Conservation (phyloP, 2,329 filamentous ascomycete species). For the Penicillium oxalicum region DNA sequence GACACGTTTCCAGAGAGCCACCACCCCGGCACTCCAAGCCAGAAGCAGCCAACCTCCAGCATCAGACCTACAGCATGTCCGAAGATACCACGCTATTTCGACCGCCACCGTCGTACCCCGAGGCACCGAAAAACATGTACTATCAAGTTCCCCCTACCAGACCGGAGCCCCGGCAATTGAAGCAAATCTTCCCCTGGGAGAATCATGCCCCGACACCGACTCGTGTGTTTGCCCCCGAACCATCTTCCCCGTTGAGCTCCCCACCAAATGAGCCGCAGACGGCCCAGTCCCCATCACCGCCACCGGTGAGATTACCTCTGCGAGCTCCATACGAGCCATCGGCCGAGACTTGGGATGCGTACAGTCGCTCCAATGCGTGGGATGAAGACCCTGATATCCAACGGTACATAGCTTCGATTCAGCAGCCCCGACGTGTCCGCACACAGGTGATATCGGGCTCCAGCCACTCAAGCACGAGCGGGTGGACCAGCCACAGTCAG, state of each 20-base stretch:
- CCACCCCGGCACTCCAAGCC: constrained; percentile 64
- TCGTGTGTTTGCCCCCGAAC: constrained; percentile 40
- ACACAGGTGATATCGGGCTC: constrained; percentile 34
- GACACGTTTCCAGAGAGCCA: constrained; percentile 46
- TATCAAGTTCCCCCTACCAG: constrained; percentile 64
- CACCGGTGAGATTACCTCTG: constrained; percentile 1
- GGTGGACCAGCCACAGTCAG: neutral
- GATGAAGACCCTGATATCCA: constrained; percentile 85
- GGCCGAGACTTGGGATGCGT: constrained; percentile 63
- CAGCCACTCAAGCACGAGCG: constrained; percentile 9
- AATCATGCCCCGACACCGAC: constrained; percentile 55
- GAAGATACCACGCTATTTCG: constrained; percentile 68
- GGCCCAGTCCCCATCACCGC: neutral
- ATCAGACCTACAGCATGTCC: constrained; percentile 76
- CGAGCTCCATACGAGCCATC: constrained; percentile 14
- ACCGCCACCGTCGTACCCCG: constrained; percentile 69
- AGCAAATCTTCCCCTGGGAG: constrained; percentile 90
- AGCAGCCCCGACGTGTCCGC: constrained; percentile 54
- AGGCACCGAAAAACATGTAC: constrained; percentile 81
- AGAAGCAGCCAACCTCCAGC: constrained; percentile 79
- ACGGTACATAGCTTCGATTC: constrained; percentile 73
- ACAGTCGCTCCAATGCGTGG: constrained; percentile 80
- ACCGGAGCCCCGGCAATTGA: constrained; percentile 54
- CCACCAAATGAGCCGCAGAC: constrained; percentile 7
- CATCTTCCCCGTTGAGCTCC: constrained; percentile 10